Evolutionary conservation across 768 basidiomycete species (phyloP).

Genomic region (Phaffia tasmanica): DNA sequence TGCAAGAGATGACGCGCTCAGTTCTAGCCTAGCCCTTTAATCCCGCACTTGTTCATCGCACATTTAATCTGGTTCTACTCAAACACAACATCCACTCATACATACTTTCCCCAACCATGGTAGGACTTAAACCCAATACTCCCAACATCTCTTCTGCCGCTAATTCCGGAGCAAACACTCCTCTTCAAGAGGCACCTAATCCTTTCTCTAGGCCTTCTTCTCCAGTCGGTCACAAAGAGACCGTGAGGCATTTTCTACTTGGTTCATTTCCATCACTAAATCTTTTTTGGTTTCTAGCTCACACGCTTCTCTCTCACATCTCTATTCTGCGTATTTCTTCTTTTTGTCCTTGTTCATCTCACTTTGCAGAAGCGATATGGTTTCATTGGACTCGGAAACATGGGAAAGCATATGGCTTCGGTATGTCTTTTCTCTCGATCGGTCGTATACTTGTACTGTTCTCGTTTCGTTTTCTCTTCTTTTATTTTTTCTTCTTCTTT

Average conservation of each 20-base stretch:
- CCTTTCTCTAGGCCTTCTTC: slow-evolving; percentile 20
- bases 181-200: slow-evolving; percentile 10
- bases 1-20: too few relatives aligned
- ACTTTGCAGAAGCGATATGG: slow-evolving; percentile 38
- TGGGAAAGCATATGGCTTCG: slow-evolving; percentile 10
- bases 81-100: too few relatives aligned
- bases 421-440: background rate
- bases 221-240: background rate
- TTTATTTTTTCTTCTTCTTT: background rate
- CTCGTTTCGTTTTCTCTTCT: background rate
- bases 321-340: slow-evolving; percentile 33
- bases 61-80: too few relatives aligned
- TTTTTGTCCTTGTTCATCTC: background rate
- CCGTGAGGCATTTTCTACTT: too few relatives aligned
- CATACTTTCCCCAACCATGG: too few relatives aligned
- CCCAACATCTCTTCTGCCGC: background rate
- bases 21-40: too few relatives aligned
- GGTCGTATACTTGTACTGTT: background rate
- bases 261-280: too few relatives aligned
- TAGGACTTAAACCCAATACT: background rate
- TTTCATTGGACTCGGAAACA: slow-evolving; percentile 41
- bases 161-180: background rate
- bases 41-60: too few relatives aligned
- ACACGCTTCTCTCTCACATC: background rate
- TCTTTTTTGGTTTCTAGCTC: background rate